Evolutionary conservation across 1,284 basidiomycete genomes (phyloP), one percentile per base, ranked within the genome.

Genomic region (Trametes pubescens): DNA sequence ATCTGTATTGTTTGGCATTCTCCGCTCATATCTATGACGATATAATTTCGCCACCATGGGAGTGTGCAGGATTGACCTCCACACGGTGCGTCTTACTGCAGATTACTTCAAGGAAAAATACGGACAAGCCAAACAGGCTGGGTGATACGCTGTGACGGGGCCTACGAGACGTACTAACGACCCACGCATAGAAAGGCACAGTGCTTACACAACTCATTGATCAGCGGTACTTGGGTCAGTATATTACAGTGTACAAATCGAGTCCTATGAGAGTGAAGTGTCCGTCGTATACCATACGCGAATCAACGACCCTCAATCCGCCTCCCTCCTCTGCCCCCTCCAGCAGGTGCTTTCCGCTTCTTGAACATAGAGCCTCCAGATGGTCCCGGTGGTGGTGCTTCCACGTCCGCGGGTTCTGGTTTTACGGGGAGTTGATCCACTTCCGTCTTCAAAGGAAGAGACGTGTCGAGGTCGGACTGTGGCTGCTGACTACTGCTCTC

Each of bases 271-370:
- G n/a, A 35, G 34, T 35, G 34, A 35, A 35, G 44, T 58, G 13
- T 34, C 29, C 49, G 21, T 35, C 32, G 35, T 52, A 38, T 10
- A 38, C 10, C 11, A 13, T 34, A 47, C 21, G 29, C 29, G 29
- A 32, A 24, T 47, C 7, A 5, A 47, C 44, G 8, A 51, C 29
- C 11, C 16, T 0, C 59, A 35, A 69, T 63, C 29, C 73, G 64
- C 52, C 72, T 73, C n/a, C 74, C 76, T 26, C 77, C 71, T 58
- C 71, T 71, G 54, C 74, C 75, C 26, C 71, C 69, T 18, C 71
- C 74, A 9, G 75, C 74, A 9, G 80, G 79, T 18, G 75, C 68
- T 62, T 80, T 82, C 7, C 82, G 80, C 68, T 82, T 84, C 57
- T 79, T 77, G 73, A 84, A 84, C 38, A 83, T 59, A 62, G 76